These are phyloP conservation scores for Colletotrichum destructivum DNA, from an alignment of 2,329 filamentous ascomycete species.

Conservation along the genomic window DNA sequence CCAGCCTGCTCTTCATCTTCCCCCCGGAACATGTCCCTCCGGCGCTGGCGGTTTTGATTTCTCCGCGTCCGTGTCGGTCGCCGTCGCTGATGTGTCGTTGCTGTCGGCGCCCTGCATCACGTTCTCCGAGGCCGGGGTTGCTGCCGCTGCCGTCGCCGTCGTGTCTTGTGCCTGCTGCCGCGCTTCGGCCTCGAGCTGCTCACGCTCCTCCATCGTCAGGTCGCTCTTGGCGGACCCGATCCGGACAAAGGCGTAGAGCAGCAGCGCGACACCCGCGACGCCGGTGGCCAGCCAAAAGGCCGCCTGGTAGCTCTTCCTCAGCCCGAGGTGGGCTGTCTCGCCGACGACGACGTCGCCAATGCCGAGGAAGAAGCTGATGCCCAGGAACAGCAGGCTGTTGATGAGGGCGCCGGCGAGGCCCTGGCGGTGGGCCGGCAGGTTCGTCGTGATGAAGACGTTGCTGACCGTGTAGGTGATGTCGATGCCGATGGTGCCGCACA, in stretches of 20 bases:
- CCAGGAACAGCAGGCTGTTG: constrained; percentile 79
- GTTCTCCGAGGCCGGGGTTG: neutral
- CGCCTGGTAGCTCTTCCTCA: constrained; percentile 71
- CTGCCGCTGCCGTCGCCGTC: no score
- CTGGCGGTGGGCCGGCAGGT: constrained; percentile 76
- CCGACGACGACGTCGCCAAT: constrained; percentile 77
- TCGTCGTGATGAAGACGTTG: constrained; percentile 84
- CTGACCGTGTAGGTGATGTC: constrained; percentile 83
- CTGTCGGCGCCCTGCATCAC: neutral
- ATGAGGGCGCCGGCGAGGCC: constrained; percentile 80
- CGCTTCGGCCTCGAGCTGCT: constrained; percentile 40
- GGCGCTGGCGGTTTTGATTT: constrained; percentile 2
- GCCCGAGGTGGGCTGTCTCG: constrained; percentile 60
- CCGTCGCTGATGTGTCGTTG: constrained; percentile 17
- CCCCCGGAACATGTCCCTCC: constrained; percentile 16
- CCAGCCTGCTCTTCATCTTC: neutral
- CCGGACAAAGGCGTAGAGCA: constrained; percentile 69
- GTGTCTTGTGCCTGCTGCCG: neutral
- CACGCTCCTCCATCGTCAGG: constrained; percentile 44
- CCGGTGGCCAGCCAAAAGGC: constrained; percentile 78
- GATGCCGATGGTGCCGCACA: constrained; percentile 79
- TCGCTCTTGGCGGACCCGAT: constrained; percentile 45
- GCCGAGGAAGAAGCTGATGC: constrained; percentile 80
- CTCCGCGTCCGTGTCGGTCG: constrained; percentile 32
- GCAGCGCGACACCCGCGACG: constrained; percentile 65